A percentile compares a stretch with the other conserved stretches of the same genome.
Conservation (phyloP, 768 basidiomycete genomes). For the Hemileccinum impolitum region DNA sequence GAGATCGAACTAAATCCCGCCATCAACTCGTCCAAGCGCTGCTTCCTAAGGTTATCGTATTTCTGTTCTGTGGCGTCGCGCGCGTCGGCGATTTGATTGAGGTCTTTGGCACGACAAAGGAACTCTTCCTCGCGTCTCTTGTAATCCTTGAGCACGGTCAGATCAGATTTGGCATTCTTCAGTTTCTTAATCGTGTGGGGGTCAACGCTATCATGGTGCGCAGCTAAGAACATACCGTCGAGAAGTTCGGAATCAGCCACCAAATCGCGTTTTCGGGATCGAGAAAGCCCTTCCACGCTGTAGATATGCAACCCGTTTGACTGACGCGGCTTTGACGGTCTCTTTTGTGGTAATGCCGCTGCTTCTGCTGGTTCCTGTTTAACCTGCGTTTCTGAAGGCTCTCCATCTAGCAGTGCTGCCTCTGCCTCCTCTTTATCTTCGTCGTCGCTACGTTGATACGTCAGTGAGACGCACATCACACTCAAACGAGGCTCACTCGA, state of each 20-base stretch:
- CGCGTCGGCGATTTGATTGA: conserved; percentile 69
- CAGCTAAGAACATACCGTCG: conserved; percentile 56
- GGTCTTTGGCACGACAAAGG: conserved; percentile 81
- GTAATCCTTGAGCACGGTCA: conserved; percentile 87
- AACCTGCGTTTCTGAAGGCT: conserved; percentile 32
- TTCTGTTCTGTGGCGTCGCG: conserved; percentile 78
- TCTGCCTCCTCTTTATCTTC: conserved; percentile 53
- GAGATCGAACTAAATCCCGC: conserved; percentile 89
- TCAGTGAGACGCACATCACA: neutral
- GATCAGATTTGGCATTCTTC: conserved; percentile 80
- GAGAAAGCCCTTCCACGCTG: conserved; percentile 63
- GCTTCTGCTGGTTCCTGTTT: conserved; percentile 45
- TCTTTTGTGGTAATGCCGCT: conserved; percentile 17
- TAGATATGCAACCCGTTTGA: conserved; percentile 69
- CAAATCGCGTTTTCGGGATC: conserved; percentile 70
- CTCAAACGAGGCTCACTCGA: conserved; percentile 64
- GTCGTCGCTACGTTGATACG: conserved; percentile 37
- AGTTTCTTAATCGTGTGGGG: conserved; percentile 59
- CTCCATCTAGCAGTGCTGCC: conserved; percentile 30
- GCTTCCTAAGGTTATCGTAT: conserved; percentile 83
- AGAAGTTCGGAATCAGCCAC: conserved; percentile 75
- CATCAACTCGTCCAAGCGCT: conserved; percentile 95
- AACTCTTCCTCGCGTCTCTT: conserved; percentile 90
- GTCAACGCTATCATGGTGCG: conserved; percentile 59
- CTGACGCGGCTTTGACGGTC: conserved; percentile 33